Conservation (phyloP, 139 green algal species). For the Volvox africanus region DNA sequence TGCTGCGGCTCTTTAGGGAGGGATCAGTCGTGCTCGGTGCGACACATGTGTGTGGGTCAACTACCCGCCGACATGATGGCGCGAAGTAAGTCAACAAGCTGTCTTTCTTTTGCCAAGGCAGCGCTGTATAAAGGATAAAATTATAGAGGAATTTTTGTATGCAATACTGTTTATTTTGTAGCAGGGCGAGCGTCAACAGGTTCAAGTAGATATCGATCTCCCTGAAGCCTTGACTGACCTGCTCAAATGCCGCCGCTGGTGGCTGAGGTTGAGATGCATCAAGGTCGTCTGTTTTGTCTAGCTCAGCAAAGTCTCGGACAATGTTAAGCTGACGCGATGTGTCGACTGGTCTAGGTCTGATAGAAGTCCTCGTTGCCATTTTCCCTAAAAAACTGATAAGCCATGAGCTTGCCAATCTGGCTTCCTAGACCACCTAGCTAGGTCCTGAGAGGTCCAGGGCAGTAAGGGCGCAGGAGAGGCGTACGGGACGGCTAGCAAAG, state of each 20-base stretch:
- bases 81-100: not conserved
- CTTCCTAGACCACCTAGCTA: not conserved
- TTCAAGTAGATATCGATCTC: not conserved
- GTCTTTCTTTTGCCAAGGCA: not conserved
- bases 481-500: conserved; percentile 19
- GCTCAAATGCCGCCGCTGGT: conserved; percentile 1
- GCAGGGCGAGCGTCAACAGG: conserved; percentile 35
- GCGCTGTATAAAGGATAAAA: conserved; percentile 22
- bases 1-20: not conserved
- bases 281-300: conserved; percentile 77
- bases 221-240: conserved; percentile 23
- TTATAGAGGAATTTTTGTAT: not conserved
- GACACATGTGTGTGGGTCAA: conserved; percentile 29
- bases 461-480: not conserved
- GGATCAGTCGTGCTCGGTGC: not conserved
- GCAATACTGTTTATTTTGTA: not conserved
- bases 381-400: conserved; percentile 1
- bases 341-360: conserved; percentile 83
- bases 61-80: conserved; percentile 41
- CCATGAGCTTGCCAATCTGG: conserved; percentile 3
- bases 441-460: not conserved
- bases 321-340: conserved; percentile 79
- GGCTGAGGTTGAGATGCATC: conserved; percentile 45
- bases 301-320: conserved; percentile 77
- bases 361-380: conserved; percentile 59